These are phyloP conservation scores for Tylopilus sp. DNA, from an alignment of 768 basidiomycete genomes.

Conservation along the genomic window DNA sequence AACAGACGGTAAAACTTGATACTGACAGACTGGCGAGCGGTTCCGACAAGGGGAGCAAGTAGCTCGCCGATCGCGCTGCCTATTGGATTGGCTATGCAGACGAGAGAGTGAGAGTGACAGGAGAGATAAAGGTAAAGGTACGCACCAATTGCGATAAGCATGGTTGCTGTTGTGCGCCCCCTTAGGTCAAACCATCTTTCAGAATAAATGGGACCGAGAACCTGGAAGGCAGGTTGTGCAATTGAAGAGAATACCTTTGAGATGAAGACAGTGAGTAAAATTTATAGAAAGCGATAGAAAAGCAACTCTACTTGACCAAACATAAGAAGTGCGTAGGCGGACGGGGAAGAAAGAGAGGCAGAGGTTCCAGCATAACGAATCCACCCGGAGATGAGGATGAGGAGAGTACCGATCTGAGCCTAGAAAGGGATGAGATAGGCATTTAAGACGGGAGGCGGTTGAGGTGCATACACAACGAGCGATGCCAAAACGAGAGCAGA, in stretches of 20 bases:
- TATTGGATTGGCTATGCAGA: slow-evolving; percentile 59
- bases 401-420: slow-evolving; percentile 57
- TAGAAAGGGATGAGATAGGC: slow-evolving; percentile 25
- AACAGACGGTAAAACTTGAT: not conserved
- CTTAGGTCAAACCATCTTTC: slow-evolving; percentile 80
- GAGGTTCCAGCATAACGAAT: slow-evolving; percentile 71
- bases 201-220: slow-evolving; percentile 77
- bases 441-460: not conserved
- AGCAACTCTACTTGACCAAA: slow-evolving; percentile 56
- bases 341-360: slow-evolving; percentile 44
- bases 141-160: slow-evolving; percentile 48
- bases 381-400: slow-evolving; percentile 67
- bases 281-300: not conserved
- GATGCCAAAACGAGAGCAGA: slow-evolving; percentile 59
- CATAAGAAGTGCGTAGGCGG: slow-evolving; percentile 65
- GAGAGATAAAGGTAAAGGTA: not conserved
- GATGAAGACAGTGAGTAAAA: not conserved
- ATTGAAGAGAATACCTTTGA: slow-evolving; percentile 57
- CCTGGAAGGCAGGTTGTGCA: slow-evolving; percentile 71
- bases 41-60: slow-evolving; percentile 58
- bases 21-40: slow-evolving; percentile 57
- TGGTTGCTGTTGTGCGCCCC: slow-evolving; percentile 77
- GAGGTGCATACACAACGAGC: slow-evolving; percentile 53
- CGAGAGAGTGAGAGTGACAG: not conserved
- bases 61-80: slow-evolving; percentile 74